phyloP scores from a whole-genome alignment of 352 stramenopile species.

The Phytophthora pseudosyringae region DNA sequence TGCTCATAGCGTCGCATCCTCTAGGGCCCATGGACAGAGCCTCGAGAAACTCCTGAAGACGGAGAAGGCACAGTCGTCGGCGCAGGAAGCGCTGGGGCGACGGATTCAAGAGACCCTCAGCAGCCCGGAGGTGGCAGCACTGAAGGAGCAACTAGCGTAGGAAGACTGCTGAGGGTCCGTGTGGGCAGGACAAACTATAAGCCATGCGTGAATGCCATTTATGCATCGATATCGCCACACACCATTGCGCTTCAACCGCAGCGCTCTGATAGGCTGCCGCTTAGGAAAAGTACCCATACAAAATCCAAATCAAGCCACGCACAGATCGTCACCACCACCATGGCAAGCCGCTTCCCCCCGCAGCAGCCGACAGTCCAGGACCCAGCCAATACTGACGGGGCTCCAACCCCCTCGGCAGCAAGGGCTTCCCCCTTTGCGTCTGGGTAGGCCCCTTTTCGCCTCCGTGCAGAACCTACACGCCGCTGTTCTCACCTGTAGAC shows the following conservation, averaged over 20 bases:
- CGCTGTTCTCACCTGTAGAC: constrained; percentile 2
- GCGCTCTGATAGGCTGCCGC: constrained; percentile 5
- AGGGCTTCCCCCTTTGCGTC: constrained; percentile 38
- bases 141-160: too few species aligned
- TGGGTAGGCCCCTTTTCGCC: constrained; percentile 15
- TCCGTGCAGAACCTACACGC: neutral
- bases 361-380: constrained; percentile 20
- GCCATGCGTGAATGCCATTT: neutral
- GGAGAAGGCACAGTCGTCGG: too few species aligned
- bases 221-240: too few species aligned
- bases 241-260: too few species aligned
- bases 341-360: constrained; percentile 26
- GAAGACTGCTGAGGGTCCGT: neutral
- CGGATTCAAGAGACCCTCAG: too few species aligned
- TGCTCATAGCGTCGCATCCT: too few species aligned
- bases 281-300: neutral
- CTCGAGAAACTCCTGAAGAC: too few species aligned
- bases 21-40: too few species aligned
- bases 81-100: too few species aligned
- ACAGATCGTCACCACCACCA: constrained; percentile 2
- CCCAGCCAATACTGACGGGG: neutral
- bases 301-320: neutral
- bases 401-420: constrained; percentile 5
- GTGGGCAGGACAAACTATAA: neutral
- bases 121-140: too few species aligned